Evolutionary conservation across 768 basidiomycete genomes (phyloP), one percentile per base, ranked within the genome.

Genomic region (Kwoniella dejecticola): DNA sequence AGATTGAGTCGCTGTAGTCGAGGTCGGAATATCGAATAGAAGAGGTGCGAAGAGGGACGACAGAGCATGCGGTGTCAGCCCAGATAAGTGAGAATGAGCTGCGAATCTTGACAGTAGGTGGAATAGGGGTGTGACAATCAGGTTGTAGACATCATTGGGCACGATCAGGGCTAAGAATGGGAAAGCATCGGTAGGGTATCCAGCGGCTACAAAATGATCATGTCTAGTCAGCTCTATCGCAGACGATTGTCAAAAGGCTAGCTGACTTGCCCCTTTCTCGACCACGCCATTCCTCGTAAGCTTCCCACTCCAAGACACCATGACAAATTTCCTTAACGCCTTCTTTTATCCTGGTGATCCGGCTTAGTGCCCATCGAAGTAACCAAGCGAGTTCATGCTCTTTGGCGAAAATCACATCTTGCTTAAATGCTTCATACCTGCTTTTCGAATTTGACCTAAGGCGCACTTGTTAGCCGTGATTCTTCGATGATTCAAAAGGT

Each of bases 321-420:
- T 67, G 60, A 27, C 24, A 62, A 0, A 64, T 31, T 41, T 69
- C 68, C 4, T 56, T 52, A 8, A 30, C 42, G 11, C 54, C 13
- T 19, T 72, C 75, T 24, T 64, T 85, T 82, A 89, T 83, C 47
- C 91, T 80, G 33, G 90, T 84, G 46, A 91, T 85, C 24, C 93
- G 82, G 2, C 87, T 89, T 4, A 98, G 83, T 30, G 88, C 91
- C 96, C 96, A 99, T 23, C 94, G 87, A 30, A 98, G 82, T 70
- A 88, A 85, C 88, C 94, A 93, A 4, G 88, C 92, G 13, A 98
- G 82, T 71, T 96, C 90, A 63, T 94, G 88, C 11, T 90, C 88
- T 4, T 86, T 87, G 0, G 91, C 89, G 71, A 95, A 90, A 31
- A 82, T 81, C 1, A 91, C 87, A 74, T 97, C 93, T 67, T 84